Conservation (phyloP, 108 stramenopile species). For the Skeletonema marinoi region DNA sequence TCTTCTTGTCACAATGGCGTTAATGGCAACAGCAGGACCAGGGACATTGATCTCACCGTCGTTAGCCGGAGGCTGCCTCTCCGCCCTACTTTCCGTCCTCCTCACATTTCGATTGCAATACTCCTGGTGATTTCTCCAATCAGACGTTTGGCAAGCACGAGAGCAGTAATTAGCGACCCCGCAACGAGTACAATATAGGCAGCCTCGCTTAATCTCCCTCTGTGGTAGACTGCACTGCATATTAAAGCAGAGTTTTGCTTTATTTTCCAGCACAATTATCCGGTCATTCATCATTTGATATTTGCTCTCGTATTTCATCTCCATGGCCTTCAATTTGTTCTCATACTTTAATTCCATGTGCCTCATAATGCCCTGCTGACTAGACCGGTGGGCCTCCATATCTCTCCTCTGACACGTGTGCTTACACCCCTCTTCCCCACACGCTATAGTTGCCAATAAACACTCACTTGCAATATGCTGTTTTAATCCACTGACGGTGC, state of each 20-base stretch:
- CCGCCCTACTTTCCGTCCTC: not conserved
- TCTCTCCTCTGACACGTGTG: not conserved
- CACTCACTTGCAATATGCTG: not conserved
- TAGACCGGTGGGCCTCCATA: not conserved
- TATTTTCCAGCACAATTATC: not conserved
- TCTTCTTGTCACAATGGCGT: not conserved
- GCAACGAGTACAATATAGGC: not conserved
- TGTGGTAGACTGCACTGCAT: not conserved
- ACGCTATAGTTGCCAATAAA: not conserved
- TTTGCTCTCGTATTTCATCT: slow-evolving; percentile 2
- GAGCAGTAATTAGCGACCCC: not conserved
- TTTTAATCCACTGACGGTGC: not conserved
- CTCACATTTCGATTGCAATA: not conserved
- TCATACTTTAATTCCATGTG: slow-evolving; percentile 1
- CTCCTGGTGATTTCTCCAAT: not conserved
- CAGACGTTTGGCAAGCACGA: not conserved
- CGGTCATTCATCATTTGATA: not conserved
- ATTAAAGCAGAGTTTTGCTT: not conserved
- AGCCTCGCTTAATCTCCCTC: not conserved
- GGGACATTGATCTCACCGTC: not conserved
- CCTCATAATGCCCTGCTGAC: not conserved
- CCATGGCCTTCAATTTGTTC: slow-evolving; percentile 6
- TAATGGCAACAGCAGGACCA: not conserved
- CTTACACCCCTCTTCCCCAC: not conserved
- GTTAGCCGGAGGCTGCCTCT: not conserved